These are phyloP conservation scores for Elongisporangium undulatum DNA, from an alignment of 352 stramenopile species.

Conservation along the genomic window DNA sequence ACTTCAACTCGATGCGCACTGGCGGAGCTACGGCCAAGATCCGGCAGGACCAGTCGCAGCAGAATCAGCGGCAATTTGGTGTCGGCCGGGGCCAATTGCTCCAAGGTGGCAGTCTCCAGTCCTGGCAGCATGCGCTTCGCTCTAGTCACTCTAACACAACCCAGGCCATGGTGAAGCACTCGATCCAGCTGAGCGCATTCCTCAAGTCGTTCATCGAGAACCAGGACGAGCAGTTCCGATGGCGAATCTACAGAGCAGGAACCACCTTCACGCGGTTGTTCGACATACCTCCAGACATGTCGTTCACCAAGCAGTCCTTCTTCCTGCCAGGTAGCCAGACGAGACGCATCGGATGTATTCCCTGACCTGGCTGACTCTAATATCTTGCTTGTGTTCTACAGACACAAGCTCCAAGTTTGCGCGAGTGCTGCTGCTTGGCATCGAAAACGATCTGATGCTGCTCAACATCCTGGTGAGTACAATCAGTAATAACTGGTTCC, in stretches of 20 bases:
- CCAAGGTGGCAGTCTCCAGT: not conserved
- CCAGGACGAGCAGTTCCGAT: constrained; percentile 68
- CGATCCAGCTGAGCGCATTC: constrained; percentile 59
- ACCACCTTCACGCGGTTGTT: constrained; percentile 66
- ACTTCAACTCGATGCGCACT: constrained; percentile 36
- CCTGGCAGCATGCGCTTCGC: constrained; percentile 5
- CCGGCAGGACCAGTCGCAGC: not conserved
- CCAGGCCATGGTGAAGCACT: constrained; percentile 48
- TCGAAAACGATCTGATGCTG: constrained; percentile 87
- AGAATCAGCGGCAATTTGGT: not conserved
- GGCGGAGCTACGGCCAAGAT: not conserved
- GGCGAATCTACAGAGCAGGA: constrained; percentile 77
- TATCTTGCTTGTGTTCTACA: constrained; percentile 14
- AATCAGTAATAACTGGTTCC: constrained; percentile 9
- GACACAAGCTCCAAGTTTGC: constrained; percentile 55
- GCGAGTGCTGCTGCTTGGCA: constrained; percentile 60
- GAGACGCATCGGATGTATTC: not conserved
- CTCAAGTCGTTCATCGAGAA: constrained; percentile 85
- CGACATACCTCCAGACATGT: constrained; percentile 71
- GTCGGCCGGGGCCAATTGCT: not conserved
- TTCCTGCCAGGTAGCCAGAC: constrained; percentile 49
- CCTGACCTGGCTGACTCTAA: not conserved
- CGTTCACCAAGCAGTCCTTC: constrained; percentile 52
- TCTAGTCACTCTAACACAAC: constrained; percentile 17
- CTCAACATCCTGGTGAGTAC: constrained; percentile 79